Evolutionary conservation across 169 alveolate genomes (phyloP).

Genomic region (Cryptosporidium sp.): DNA sequence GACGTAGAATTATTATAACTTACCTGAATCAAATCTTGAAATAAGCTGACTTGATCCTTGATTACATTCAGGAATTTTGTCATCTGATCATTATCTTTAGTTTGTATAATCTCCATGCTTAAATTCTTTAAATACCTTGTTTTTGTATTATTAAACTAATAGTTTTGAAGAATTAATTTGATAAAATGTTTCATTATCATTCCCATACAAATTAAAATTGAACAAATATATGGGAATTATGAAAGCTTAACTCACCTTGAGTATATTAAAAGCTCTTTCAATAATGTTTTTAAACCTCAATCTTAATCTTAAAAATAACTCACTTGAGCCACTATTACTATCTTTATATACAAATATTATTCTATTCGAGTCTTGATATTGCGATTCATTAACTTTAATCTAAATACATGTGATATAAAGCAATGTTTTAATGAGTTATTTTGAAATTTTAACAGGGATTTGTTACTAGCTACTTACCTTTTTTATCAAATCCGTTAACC

Average conservation of each 20-base stretch:
- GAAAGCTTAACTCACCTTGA: background rate
- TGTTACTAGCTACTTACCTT: slow-evolving; percentile 11
- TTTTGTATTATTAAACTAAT: slow-evolving; percentile 3
- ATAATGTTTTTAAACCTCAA: slow-evolving; percentile 17
- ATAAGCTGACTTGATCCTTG: slow-evolving; percentile 10
- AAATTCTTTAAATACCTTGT: slow-evolving; percentile 38
- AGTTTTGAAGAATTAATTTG: background rate
- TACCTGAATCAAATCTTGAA: slow-evolving; percentile 44
- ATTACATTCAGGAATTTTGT: slow-evolving; percentile 20
- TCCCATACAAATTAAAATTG: background rate
- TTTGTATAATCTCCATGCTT: slow-evolving; percentile 51
- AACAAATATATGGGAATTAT: background rate
- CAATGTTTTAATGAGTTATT: background rate
- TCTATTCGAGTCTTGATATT: slow-evolving; percentile 15
- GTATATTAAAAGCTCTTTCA: slow-evolving; percentile 22
- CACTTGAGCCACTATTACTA: background rate
- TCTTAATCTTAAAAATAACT: slow-evolving; percentile 21
- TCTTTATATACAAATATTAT: slow-evolving; percentile 26
- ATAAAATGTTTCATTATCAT: background rate
- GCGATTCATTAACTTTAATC: slow-evolving; percentile 7
- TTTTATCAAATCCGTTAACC: slow-evolving; percentile 8
- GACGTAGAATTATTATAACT: background rate
- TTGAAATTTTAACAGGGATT: background rate
- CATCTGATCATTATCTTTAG: slow-evolving; percentile 29
- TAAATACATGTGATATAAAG: background rate